A percentile compares a stretch with the other conserved stretches of the same genome.
phyloP scores from a whole-genome alignment of 768 basidiomycete genomes.

The Auriscalpium orientale region DNA sequence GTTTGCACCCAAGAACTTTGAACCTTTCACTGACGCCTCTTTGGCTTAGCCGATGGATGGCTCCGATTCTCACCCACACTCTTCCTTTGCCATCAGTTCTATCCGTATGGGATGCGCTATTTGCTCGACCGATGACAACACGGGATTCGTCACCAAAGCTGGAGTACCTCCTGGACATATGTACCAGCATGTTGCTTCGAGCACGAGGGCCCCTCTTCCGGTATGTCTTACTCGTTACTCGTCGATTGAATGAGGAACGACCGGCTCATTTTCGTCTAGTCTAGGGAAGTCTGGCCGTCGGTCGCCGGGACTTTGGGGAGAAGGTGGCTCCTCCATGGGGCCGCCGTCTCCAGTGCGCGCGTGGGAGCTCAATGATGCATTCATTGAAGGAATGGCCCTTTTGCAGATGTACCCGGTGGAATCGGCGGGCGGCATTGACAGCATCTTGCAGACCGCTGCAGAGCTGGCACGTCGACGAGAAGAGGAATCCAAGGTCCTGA shows the following conservation, averaged over 20 bases:
- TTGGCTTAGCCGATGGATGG: constrained; percentile 59
- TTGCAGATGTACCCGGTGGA: constrained; percentile 61
- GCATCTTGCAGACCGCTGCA: constrained; percentile 57
- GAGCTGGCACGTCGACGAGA: constrained; percentile 51
- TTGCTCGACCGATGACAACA: constrained; percentile 49
- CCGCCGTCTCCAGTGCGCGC: constrained; percentile 38
- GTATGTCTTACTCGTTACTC: constrained; percentile 29
- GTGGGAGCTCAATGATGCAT: constrained; percentile 54
- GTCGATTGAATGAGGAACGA: neutral
- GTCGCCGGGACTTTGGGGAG: constrained; percentile 46
- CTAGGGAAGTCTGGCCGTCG: constrained; percentile 41
- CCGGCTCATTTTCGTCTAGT: constrained; percentile 26
- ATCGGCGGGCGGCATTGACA: constrained; percentile 61
- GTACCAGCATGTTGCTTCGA: constrained; percentile 60
- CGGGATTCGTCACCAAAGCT: constrained; percentile 52
- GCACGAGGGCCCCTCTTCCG: constrained; percentile 45
- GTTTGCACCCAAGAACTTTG: constrained; percentile 19
- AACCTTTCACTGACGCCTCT: neutral
- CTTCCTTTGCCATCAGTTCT: constrained; percentile 56
- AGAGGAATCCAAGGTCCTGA: constrained; percentile 27
- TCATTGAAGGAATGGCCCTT: constrained; percentile 56
- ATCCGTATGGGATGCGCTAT: constrained; percentile 64
- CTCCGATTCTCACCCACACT: constrained; percentile 64
- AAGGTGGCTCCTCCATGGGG: constrained; percentile 30
- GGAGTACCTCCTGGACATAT: constrained; percentile 63